Percentiles rank a stretch among this genome's conserved stretches.
Conservation (phyloP, 768 basidiomycete genomes). For the Lentinula lateritia region DNA sequence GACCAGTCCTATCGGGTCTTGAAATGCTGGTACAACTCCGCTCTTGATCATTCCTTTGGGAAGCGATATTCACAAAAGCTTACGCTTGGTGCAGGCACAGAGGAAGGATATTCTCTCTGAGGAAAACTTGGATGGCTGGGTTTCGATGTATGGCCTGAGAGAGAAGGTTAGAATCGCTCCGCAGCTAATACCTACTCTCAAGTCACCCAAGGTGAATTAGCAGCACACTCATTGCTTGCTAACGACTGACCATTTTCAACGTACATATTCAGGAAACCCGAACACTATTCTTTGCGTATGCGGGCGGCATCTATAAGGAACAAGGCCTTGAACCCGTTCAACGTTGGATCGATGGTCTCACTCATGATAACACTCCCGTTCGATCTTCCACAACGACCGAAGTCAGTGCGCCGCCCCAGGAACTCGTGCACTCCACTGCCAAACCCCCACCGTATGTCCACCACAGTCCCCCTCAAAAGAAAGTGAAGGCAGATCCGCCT, state of each 20-base stretch:
- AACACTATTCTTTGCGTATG: conserved; percentile 58
- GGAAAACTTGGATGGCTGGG: conserved; percentile 42
- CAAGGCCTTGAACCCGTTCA: conserved; percentile 46
- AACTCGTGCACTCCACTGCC: conserved; percentile 2
- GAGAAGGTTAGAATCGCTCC: conserved; percentile 44
- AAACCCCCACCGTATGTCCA: conserved; percentile 11
- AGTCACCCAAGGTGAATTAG: conserved; percentile 34
- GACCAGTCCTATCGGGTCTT: conserved; percentile 41
- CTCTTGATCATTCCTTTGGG: conserved; percentile 18
- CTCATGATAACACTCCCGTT: conserved; percentile 17
- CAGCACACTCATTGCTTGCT: conserved; percentile 6
- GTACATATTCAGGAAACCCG: conserved; percentile 41
- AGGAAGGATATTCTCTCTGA: conserved; percentile 32
- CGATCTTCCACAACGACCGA: background rate
- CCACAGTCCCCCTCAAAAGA: conserved; percentile 28
- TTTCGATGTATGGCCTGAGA: conserved; percentile 38
- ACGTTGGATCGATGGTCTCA: conserved; percentile 49
- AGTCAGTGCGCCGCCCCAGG: background rate
- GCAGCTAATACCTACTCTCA: conserved; percentile 27
- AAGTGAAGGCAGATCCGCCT: conserved; percentile 27
- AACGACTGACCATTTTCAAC: background rate
- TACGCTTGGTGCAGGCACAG: conserved; percentile 15
- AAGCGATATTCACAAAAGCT: background rate
- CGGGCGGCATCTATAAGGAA: conserved; percentile 57
- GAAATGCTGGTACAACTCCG: conserved; percentile 41